Evolutionary conservation across 345 rosid species (phyloP).

Genomic region (Chamaenerion angustifolium): DNA sequence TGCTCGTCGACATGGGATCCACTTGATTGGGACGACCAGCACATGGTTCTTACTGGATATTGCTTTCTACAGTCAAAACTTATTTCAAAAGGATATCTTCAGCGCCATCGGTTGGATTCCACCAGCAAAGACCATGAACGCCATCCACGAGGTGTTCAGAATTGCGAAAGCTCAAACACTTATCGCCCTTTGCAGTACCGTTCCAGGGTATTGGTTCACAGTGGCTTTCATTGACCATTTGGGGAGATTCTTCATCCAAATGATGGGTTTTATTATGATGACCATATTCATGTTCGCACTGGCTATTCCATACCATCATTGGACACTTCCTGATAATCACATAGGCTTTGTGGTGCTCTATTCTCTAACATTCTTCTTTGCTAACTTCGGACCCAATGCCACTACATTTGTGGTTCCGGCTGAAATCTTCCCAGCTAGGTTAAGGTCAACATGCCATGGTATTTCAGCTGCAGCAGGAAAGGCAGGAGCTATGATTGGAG

Average conservation of each 20-base stretch:
- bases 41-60: conserved; percentile 74
- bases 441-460: conserved; percentile 73
- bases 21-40: conserved; percentile 39
- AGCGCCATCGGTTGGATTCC: conserved; percentile 67
- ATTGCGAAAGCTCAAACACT: conserved; percentile 52
- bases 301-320: conserved; percentile 60
- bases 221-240: conserved; percentile 28
- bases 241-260: conserved; percentile 41
- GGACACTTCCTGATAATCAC: conserved; percentile 33
- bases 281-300: conserved; percentile 44
- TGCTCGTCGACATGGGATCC: conserved; percentile 36
- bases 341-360: conserved; percentile 47
- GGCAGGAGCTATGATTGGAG: conserved; percentile 60
- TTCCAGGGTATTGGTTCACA: conserved; percentile 63
- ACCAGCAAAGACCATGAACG: conserved; percentile 47
- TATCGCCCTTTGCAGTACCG: conserved; percentile 57
- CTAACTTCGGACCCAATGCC: conserved; percentile 74
- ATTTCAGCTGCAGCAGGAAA: conserved; percentile 63
- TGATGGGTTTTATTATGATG: conserved; percentile 51
- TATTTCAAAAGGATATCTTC: conserved; percentile 69
- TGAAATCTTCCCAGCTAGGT: conserved; percentile 67
- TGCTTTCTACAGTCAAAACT: conserved; percentile 59
- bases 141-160: conserved; percentile 41
- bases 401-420: conserved; percentile 70
- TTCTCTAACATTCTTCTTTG: conserved; percentile 59